phyloP scores from a whole-genome alignment of 1,284 basidiomycete genomes.

The Lignosus rhinocerotis region DNA sequence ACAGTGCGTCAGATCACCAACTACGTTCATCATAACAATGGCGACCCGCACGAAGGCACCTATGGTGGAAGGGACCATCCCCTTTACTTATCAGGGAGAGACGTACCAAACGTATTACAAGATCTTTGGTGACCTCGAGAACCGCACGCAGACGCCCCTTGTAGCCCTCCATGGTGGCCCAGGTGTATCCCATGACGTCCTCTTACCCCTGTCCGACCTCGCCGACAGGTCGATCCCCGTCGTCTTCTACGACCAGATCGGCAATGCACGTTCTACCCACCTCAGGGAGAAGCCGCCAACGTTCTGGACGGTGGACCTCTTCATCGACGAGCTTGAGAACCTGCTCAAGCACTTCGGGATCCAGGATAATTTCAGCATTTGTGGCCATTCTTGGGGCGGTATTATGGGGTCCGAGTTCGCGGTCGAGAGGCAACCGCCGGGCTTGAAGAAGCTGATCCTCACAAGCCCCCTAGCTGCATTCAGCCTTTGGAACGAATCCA shows the following conservation, averaged over 20 bases:
- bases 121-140: conserved; percentile 19
- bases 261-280: conserved; percentile 34
- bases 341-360: conserved; percentile 29
- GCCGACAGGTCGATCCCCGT: conserved; percentile 26
- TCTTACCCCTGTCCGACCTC: conserved; percentile 29
- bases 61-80: conserved; percentile 20
- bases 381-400: conserved; percentile 39
- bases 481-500: conserved; percentile 25
- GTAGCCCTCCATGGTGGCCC: conserved; percentile 28
- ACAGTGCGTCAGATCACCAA: neutral
- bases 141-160: conserved; percentile 18
- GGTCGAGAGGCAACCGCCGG: conserved; percentile 26
- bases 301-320: conserved; percentile 36
- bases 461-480: conserved; percentile 25
- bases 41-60: neutral
- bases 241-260: conserved; percentile 38
- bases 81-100: conserved; percentile 25
- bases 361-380: conserved; percentile 26
- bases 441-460: conserved; percentile 30
- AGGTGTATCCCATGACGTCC: conserved; percentile 29
- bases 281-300: conserved; percentile 27
- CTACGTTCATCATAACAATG: neutral
- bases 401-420: conserved; percentile 29
- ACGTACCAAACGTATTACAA: conserved; percentile 25
- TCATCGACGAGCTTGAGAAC: conserved; percentile 35